A percentile compares a stretch with the other conserved stretches of the same genome.
phyloP scores from a whole-genome alignment of 192 early-diverging fungal species.

The Backusella psychrophila region DNA sequence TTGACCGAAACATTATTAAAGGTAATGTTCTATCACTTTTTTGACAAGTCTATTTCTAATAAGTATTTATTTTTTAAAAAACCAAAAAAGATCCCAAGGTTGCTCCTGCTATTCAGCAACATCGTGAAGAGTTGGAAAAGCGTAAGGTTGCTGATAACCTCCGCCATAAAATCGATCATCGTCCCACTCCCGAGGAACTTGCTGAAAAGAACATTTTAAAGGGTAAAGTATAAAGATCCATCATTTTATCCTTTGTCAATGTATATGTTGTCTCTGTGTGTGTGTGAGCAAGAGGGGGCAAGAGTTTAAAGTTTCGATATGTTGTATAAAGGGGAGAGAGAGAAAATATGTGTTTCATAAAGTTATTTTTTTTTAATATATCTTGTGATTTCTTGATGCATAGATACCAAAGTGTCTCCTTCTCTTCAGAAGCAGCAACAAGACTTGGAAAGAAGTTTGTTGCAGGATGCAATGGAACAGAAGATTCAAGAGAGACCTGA shows the following conservation, averaged over 20 bases:
- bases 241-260: neutral
- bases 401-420: slow-evolving; percentile 44
- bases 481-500: slow-evolving; percentile 48
- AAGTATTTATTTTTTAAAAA: neutral
- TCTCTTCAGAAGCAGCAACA: slow-evolving; percentile 44
- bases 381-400: neutral
- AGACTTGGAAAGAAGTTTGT: slow-evolving; percentile 42
- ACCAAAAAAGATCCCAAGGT: slow-evolving; percentile 43
- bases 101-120: slow-evolving; percentile 48
- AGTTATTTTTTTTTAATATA: neutral
- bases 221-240: slow-evolving; percentile 24
- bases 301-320: neutral
- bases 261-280: neutral
- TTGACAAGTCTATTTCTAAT: neutral
- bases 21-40: slow-evolving; percentile 18
- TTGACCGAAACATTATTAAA: slow-evolving; percentile 58
- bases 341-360: neutral
- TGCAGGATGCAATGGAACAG: slow-evolving; percentile 45
- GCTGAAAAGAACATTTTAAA: slow-evolving; percentile 51
- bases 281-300: neutral
- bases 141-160: slow-evolving; percentile 50
- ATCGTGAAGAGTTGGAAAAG: slow-evolving; percentile 45
- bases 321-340: neutral
- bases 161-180: slow-evolving; percentile 55
- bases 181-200: slow-evolving; percentile 52